Conservation (phyloP, 805 yeast species). For the Candida jianshihensis region DNA sequence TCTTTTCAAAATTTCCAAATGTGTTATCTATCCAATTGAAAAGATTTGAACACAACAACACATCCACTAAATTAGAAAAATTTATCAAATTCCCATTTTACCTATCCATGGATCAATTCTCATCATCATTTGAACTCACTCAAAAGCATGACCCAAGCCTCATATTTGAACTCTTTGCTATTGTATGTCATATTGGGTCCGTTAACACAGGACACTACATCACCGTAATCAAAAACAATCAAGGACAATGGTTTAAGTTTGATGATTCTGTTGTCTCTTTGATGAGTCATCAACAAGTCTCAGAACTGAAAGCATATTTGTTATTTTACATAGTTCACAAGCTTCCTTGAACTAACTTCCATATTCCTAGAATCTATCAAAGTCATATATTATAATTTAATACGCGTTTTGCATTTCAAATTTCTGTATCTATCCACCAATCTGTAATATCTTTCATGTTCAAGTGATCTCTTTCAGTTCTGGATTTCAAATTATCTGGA, state of each 20-base stretch:
- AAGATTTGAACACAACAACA: slow-evolving; percentile 38
- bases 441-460: slow-evolving; percentile 13
- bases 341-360: background rate
- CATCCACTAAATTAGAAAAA: slow-evolving; percentile 60
- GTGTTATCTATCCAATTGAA: slow-evolving; percentile 82
- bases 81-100: slow-evolving; percentile 67
- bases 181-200: slow-evolving; percentile 85
- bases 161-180: slow-evolving; percentile 79
- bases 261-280: slow-evolving; percentile 81
- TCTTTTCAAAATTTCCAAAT: slow-evolving; percentile 63
- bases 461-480: slow-evolving; percentile 12
- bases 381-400: too few relatives aligned
- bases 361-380: too few relatives aligned
- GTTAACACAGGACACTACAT: slow-evolving; percentile 95
- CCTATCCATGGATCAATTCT: slow-evolving; percentile 64
- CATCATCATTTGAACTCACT: slow-evolving; percentile 16
- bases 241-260: slow-evolving; percentile 81
- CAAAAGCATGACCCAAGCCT: slow-evolving; percentile 27
- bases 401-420: background rate
- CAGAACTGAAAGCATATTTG: slow-evolving; percentile 70
- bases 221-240: slow-evolving; percentile 63
- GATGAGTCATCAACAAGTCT: slow-evolving; percentile 58
- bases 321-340: slow-evolving; percentile 51
- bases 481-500: slow-evolving; percentile 10
- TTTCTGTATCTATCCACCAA: slow-evolving; percentile 7